Base-by-base conservation (phyloP, 441 rosid species). In the Mallotus repandus region DNA sequence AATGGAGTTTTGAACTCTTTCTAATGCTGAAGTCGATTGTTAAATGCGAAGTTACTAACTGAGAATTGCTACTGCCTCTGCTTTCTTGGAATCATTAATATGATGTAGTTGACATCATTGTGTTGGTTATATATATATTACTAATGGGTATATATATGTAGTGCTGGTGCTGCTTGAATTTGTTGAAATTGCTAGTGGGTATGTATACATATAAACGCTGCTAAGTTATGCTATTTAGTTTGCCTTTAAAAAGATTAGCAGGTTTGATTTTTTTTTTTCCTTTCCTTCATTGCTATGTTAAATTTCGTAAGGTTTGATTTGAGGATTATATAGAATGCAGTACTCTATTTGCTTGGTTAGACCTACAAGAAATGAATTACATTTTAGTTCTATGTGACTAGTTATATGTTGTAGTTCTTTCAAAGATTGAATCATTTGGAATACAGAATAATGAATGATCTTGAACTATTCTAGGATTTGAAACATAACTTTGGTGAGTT, bases 151-250 rank as follows among this genome's bases (percentile, higher is more conserved):
- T 1, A 25, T n/a, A n/a, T n/a, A n/a, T n/a, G n/a, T 25, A 73
- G 72, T 10, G 59, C 58, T 13, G 69, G 67, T 13, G 62, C 76
- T 9, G 55, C 78, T 45, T 84, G 71, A 82, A 49, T 60, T 58
- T 15, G 61, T 76, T 8, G 67, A 78, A 14, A 3, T 60, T 22
- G 46, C 35, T 5, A 9, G n/a, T 7, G 49, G 18, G 29, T 61
- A 71, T 61, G 46, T 71, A 48, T 71, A 48, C 2, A 5, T 45
- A 29, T 60, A 6, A 48, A 25, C 49, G 41, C 1, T 60, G 74
- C 67, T 16, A 41, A 48, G 69, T 60, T 60, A 32, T 32, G 71
- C 16, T 18, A 25, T 53, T 67, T 67, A 52, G 43, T 22, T 52
- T 21, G 25, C 10, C 19, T 50, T 21, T n/a, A 48, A 12, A 25